These are phyloP conservation scores for Jamesozyma lodderae DNA, from an alignment of 805 yeast genomes.

Conservation along the genomic window DNA sequence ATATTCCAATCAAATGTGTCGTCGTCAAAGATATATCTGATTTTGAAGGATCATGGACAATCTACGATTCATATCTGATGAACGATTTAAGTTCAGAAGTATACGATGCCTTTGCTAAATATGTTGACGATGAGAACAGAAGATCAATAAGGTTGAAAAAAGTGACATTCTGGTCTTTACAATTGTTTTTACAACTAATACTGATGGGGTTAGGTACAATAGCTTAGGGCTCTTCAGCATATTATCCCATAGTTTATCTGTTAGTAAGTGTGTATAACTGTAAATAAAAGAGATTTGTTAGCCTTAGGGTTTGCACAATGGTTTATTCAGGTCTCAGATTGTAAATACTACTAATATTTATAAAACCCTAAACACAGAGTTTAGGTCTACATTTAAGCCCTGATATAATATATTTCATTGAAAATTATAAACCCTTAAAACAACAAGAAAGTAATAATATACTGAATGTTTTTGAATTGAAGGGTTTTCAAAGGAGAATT, in stretches of 20 bases:
- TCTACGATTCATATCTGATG: slow-evolving; percentile 84
- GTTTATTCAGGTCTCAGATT: too few relatives aligned
- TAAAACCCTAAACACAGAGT: too few relatives aligned
- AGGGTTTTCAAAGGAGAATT: too few relatives aligned
- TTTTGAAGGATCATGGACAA: slow-evolving; percentile 94
- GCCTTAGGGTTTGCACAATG: too few relatives aligned
- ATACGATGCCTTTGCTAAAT: slow-evolving; percentile 80
- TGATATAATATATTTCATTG: too few relatives aligned
- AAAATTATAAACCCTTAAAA: too few relatives aligned
- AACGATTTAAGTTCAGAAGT: slow-evolving; percentile 84
- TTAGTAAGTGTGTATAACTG: neutral
- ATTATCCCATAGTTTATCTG: neutral
- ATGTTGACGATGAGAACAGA: slow-evolving; percentile 80
- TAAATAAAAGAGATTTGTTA: too few relatives aligned
- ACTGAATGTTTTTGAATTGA: too few relatives aligned
- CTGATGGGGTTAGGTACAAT: slow-evolving; percentile 76
- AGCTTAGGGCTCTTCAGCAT: slow-evolving; percentile 28
- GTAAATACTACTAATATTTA: too few relatives aligned
- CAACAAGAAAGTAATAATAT: too few relatives aligned
- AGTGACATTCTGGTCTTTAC: slow-evolving; percentile 90
- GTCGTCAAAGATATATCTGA: slow-evolving; percentile 71
- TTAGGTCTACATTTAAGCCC: too few relatives aligned
- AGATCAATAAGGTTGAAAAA: slow-evolving; percentile 63
- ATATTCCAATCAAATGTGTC: slow-evolving; percentile 77
- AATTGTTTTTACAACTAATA: slow-evolving; percentile 69